phyloP scores from a whole-genome alignment of 352 stramenopile species.

The Elongisporangium anandrum region DNA sequence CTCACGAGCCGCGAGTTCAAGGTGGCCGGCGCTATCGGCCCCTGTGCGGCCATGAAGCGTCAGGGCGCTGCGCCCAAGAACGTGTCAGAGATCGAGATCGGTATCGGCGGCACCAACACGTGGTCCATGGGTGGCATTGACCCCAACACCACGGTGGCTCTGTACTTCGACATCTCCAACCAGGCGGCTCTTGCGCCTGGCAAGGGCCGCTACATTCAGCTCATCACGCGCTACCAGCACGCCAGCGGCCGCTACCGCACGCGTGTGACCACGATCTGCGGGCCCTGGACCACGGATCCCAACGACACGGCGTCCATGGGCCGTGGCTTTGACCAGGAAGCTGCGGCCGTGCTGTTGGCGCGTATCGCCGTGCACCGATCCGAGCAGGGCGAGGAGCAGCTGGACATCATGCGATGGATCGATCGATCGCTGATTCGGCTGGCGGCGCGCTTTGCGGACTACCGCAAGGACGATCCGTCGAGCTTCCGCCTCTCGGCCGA shows the following conservation, averaged over 20 bases:
- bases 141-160: slow-evolving; percentile 95
- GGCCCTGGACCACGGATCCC: slow-evolving; percentile 91
- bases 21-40: slow-evolving; percentile 96
- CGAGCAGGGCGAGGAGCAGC: slow-evolving; percentile 80
- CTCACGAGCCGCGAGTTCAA: slow-evolving; percentile 99
- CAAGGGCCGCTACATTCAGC: slow-evolving; percentile 96
- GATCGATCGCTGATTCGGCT: slow-evolving; percentile 98
- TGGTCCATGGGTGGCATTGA: slow-evolving; percentile 98
- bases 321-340: slow-evolving; percentile 98
- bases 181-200: slow-evolving; percentile 59
- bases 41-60: slow-evolving; percentile 95
- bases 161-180: slow-evolving; percentile 99
- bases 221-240: slow-evolving; percentile 99
- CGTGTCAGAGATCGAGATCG: slow-evolving; percentile 97
- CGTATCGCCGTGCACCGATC: slow-evolving; percentile 85
- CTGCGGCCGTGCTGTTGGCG: slow-evolving; percentile 95
- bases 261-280: slow-evolving; percentile 96
- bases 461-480: slow-evolving; percentile 96
- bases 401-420: slow-evolving; percentile 89
- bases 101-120: slow-evolving; percentile 82
- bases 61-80: slow-evolving; percentile 86
- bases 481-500: slow-evolving; percentile 96
- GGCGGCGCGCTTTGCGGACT: slow-evolving; percentile 98
- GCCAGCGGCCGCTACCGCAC: slow-evolving; percentile 93
- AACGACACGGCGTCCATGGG: slow-evolving; percentile 92